Percentiles rank a stretch among this genome's conserved stretches.
These are phyloP conservation scores for Penicillium manginii DNA, from an alignment of 495 filamentous ascomycete genomes.

Conservation along the genomic window DNA sequence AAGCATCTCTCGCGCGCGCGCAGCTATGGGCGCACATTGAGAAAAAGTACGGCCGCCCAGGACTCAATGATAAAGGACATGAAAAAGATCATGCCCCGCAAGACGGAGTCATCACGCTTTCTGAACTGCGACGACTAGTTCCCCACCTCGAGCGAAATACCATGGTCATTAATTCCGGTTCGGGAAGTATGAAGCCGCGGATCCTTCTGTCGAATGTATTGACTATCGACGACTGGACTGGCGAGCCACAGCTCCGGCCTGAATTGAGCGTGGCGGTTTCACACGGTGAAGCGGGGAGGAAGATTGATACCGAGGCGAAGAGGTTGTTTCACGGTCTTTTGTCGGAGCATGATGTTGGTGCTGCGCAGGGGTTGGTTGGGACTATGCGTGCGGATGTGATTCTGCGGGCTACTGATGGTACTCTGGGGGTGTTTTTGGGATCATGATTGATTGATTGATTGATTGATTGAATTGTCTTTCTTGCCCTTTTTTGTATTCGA, in stretches of 20 bases:
- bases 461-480: slow-evolving; percentile 11
- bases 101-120: slow-evolving; percentile 19
- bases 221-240: slow-evolving; percentile 45
- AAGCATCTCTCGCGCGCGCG: slow-evolving; percentile 41
- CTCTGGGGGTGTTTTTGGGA: slow-evolving; percentile 39
- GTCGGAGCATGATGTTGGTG: slow-evolving; percentile 21
- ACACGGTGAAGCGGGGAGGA: slow-evolving; percentile 23
- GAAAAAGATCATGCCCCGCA: neutral
- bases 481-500: neutral
- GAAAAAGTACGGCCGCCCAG: slow-evolving; percentile 20
- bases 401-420: slow-evolving; percentile 39
- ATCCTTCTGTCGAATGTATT: slow-evolving; percentile 40
- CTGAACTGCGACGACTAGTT: slow-evolving; percentile 36
- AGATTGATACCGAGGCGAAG: slow-evolving; percentile 43
- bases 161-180: slow-evolving; percentile 40
- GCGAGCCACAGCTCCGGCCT: slow-evolving; percentile 42
- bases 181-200: slow-evolving; percentile 6
- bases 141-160: slow-evolving; percentile 45
- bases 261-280: slow-evolving; percentile 38
- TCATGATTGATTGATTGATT: neutral
- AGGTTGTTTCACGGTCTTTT: slow-evolving; percentile 46
- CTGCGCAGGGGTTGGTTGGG: slow-evolving; percentile 14
- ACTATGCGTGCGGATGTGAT: slow-evolving; percentile 33
- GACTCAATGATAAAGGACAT: too few relatives aligned
- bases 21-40: slow-evolving; percentile 44